Base-by-base conservation (phyloP, 1,284 basidiomycete genomes). In the Ceratobasidium sp. region DNA sequence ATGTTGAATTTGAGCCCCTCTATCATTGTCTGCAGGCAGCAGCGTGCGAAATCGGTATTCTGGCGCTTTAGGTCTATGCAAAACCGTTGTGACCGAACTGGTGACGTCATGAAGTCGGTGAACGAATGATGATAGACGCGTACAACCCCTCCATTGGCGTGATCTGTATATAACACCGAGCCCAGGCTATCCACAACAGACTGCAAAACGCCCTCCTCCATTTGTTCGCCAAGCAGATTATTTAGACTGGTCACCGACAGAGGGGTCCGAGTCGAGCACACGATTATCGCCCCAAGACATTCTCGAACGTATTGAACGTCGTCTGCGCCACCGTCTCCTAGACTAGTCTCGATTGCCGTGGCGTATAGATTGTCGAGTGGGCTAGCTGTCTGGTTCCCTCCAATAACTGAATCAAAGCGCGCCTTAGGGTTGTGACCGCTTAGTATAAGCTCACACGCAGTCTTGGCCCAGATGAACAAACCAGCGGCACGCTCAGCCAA, bases 381-480 rank as follows among this genome's bases (percentile, higher is more conserved):
- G 22, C 15, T 31, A n/a, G 24, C 22, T 24, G 44, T 27, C 17
- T 50, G 27, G 19, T 33, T 29, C 29, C 57, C 33, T 17, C 27
- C 44, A 19, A 71, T 51, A 7, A 72, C 22, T 6, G 15, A 6
- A 17, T 47, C 33, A 9, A 69, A 33, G 24, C 53, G 31, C 9
- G 24, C 19, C 15, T 69, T 44, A 22, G 64, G 74, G 4, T 72
- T 36, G 15, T n/a, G 29, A 14, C 44, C 33, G 31, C 51, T 44
- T n/a, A 14, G 29, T 33, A 71, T 56, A 7, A 56, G 5, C 22
- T 31, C 29, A 24, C 54, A 56, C 15, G 56, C 47, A 11, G 67
- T 71, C 19, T 53, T 41, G 11, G 74, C 74, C n/a, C 50, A 48
- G 33, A 75, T 71, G 63, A 75, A 75, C 17, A 75, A 57, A 5